Evolutionary conservation across 805 yeast genomes (phyloP).

Genomic region (Sugiyamaella marilandica): DNA sequence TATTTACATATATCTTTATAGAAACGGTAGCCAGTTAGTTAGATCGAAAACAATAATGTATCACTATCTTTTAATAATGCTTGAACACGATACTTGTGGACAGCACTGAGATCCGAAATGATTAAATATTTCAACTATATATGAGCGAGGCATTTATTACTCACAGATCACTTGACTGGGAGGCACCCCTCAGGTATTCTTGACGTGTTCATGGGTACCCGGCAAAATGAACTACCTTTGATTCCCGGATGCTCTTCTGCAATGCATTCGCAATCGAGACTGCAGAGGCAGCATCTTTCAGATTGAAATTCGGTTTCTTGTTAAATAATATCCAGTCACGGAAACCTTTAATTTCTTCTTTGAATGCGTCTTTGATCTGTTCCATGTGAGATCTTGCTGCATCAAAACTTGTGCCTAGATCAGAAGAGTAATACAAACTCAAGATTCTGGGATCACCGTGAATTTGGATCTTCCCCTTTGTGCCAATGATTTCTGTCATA

Average conservation of each 20-base stretch:
- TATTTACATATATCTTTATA: no score
- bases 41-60: no score
- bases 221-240: background rate
- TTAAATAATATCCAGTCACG: constrained; percentile 18
- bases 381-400: background rate
- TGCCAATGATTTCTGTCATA: constrained; percentile 22
- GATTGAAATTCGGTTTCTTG: constrained; percentile 10
- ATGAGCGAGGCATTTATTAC: no score
- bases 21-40: no score
- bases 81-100: no score
- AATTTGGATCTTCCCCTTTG: constrained; percentile 20
- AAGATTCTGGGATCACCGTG: constrained; percentile 17
- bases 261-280: constrained; percentile 14
- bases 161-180: no score
- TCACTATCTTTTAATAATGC: no score
- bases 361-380: constrained; percentile 13
- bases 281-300: constrained; percentile 22
- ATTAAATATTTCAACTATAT: constrained; percentile 15
- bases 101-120: no score
- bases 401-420: background rate
- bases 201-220: no score
- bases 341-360: constrained; percentile 15
- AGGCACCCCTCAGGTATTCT: no score
- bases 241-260: background rate
- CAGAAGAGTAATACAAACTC: constrained; percentile 3